phyloP scores from a whole-genome alignment of 495 filamentous ascomycete genomes.

The Daldinia bambusicola region DNA sequence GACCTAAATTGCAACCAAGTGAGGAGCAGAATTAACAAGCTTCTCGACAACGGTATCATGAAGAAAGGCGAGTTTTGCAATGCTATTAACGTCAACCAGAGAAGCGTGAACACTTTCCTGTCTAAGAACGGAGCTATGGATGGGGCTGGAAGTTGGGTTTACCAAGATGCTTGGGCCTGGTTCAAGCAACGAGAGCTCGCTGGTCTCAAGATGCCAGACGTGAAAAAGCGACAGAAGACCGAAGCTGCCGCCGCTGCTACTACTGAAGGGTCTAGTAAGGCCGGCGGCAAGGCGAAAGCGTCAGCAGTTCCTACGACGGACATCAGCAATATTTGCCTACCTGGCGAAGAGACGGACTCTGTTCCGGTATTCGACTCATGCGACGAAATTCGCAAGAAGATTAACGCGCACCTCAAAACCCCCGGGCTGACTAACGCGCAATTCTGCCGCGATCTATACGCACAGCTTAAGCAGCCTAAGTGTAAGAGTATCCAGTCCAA shows the following conservation, averaged over 20 bases:
- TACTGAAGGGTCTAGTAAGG: neutral
- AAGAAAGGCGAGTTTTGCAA: conserved; percentile 59
- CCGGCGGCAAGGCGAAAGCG: conserved; percentile 3
- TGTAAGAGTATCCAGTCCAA: conserved; percentile 48
- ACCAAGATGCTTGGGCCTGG: conserved; percentile 47
- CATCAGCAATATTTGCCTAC: conserved; percentile 51
- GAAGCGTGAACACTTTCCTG: conserved; percentile 53
- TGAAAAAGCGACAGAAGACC: conserved; percentile 50
- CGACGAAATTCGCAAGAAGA: conserved; percentile 67
- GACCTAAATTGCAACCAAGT: conserved; percentile 53
- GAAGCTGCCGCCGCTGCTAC: conserved; percentile 15
- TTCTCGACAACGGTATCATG: conserved; percentile 58
- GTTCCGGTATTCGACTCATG: conserved; percentile 66
- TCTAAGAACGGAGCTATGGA: conserved; percentile 49
- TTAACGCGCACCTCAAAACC: conserved; percentile 60
- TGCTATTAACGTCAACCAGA: conserved; percentile 51
- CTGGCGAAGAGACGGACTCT: conserved; percentile 54
- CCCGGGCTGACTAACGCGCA: conserved; percentile 62
- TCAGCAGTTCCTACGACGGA: conserved; percentile 36
- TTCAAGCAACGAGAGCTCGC: conserved; percentile 51
- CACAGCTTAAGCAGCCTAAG: conserved; percentile 41
- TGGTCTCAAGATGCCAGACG: conserved; percentile 45
- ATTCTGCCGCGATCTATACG: conserved; percentile 60
- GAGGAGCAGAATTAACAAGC: conserved; percentile 56
- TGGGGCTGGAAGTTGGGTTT: conserved; percentile 41